Percentiles rank a stretch among this genome's conserved stretches.
Conservation (phyloP, 2,329 filamentous ascomycete genomes). For the Fusarium sp. region DNA sequence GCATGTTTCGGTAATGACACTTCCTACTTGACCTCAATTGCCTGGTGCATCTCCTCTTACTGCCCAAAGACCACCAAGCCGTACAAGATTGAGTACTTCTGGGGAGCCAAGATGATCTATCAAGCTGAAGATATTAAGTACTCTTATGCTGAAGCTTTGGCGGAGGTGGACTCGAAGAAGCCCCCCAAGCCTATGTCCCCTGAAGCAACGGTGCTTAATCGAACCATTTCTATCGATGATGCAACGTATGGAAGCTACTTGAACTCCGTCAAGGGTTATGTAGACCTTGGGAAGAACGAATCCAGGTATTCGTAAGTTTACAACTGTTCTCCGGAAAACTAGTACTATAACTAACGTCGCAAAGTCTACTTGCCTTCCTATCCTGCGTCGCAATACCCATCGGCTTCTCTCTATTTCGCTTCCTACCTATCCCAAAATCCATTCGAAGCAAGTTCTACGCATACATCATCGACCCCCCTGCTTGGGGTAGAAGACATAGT, state of each 20-base stretch:
- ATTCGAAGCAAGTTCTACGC: conserved; percentile 39
- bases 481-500: conserved; percentile 41
- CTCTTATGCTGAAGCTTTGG: conserved; percentile 29
- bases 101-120: conserved; percentile 33
- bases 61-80: conserved; percentile 7
- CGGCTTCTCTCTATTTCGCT: conserved; percentile 36
- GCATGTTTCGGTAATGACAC: conserved; percentile 27
- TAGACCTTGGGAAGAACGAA: conserved; percentile 13
- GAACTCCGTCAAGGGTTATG: conserved; percentile 21
- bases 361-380: conserved; percentile 38
- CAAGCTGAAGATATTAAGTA: conserved; percentile 9
- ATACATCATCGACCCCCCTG: conserved; percentile 46
- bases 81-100: conserved; percentile 31
- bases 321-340: no score
- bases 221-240: conserved; percentile 24
- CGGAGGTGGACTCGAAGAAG: conserved; percentile 6
- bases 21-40: conserved; percentile 36
- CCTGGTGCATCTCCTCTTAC: conserved; percentile 30
- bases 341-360: not conserved
- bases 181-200: conserved; percentile 3
- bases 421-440: conserved; percentile 29
- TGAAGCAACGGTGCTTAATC: conserved; percentile 18
- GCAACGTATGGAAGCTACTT: conserved; percentile 12
- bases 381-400: conserved; percentile 36
- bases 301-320: conserved; percentile 36